Percentiles rank a stretch among this genome's conserved stretches.
These are phyloP conservation scores for Dioscorea zingiberensis DNA, from an alignment of 106 monocot genomes.

Conservation along the genomic window DNA sequence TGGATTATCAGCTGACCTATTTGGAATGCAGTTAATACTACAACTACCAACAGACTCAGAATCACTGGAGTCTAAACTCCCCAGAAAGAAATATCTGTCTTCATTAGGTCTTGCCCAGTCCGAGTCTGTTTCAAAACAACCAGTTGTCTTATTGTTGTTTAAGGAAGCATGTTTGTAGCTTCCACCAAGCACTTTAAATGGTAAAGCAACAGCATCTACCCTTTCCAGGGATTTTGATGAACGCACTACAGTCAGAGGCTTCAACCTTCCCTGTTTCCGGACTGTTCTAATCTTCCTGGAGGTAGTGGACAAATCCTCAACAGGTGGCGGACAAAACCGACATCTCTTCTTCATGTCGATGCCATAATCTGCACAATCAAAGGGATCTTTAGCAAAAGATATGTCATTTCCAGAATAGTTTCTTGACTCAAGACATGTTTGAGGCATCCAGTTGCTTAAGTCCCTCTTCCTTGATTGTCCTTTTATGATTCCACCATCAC, in stretches of 20 bases:
- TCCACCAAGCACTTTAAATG: constrained; percentile 31
- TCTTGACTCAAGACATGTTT: too few relatives aligned
- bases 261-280: background rate
- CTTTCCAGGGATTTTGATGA: background rate
- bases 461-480: too few relatives aligned
- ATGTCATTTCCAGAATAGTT: too few relatives aligned
- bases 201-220: constrained; percentile 29
- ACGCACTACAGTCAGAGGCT: background rate
- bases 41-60: constrained; percentile 35
- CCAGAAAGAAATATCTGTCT: constrained; percentile 1
- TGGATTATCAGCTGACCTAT: constrained; percentile 12
- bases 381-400: too few relatives aligned
- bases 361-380: too few relatives aligned
- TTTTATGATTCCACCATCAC: too few relatives aligned
- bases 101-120: constrained; percentile 2
- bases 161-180: constrained; percentile 34
- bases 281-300: constrained; percentile 7
- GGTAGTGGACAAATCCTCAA: background rate
- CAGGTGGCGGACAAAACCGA: background rate
- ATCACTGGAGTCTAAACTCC: constrained; percentile 10
- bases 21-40: constrained; percentile 17
- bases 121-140: constrained; percentile 15
- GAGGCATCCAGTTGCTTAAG: too few relatives aligned
- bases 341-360: constrained; percentile 9
- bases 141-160: constrained; percentile 14